Base-by-base conservation (phyloP, 202 grass and related monocot species). In the Digitaria exilis region DNA sequence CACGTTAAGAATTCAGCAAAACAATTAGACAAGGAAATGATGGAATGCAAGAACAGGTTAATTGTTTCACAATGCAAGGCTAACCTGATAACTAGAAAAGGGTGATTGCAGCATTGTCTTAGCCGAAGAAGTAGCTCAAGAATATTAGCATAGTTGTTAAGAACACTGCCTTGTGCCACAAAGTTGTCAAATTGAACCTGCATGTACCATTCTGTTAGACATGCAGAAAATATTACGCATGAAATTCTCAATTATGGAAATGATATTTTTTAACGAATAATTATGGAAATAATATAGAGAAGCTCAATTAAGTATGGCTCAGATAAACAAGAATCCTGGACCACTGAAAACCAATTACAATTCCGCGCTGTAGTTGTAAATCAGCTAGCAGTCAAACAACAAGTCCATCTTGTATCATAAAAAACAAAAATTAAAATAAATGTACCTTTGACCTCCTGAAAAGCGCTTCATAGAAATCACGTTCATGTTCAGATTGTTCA, bases 81-180 rank as follows among this genome's bases (percentile, higher is more conserved):
- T 72, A 79, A 97, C 95, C 90, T 93, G 88, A 97, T 93, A 55
- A 97, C 92, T 26, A 97, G 90, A 87, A 94, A 97, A 78, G 95
- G 92, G 50, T 97, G 95, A 50, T 97, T 83, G 24, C 95, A 97
- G 69, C 95, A 97, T 79, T 97, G 95, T 35, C 95, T 87, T 63
- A 97, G 76, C 64, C 92, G 90, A 63, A 94, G 92, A 66, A 94
- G 90, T 18, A 97, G 87, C 82, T 97, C 95, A 5, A 97, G 88
- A 71, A 97, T 94, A 52, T 83, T 91, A 73, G 95, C 95, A 44
- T 94, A 97, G 45, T 97, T 97, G 76, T 81, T 75, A 84, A 93
- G 95, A 89, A 94, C 87, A 76, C 87, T 94, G 45, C 90, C 92
- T 94, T 97, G 84, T 48, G 86, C 90, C 3, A 97, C 86, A 88